phyloP scores from a whole-genome alignment of 805 yeast genomes.

The Hanseniaspora taiwanica region DNA sequence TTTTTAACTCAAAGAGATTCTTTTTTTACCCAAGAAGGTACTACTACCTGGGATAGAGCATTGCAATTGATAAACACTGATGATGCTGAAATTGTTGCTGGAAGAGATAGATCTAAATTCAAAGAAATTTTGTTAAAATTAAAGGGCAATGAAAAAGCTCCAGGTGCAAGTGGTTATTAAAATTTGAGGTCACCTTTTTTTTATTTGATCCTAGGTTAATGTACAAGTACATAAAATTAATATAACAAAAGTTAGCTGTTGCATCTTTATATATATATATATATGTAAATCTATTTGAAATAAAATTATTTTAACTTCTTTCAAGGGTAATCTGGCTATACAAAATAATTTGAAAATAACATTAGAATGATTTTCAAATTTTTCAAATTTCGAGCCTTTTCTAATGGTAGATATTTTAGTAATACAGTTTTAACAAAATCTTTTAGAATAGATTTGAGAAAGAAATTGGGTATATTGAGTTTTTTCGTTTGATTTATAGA shows the following conservation, averaged over 20 bases:
- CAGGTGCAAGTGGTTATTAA: conserved; percentile 61
- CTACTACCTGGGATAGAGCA: conserved; percentile 70
- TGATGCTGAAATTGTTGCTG: conserved; percentile 32
- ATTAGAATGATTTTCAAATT: background rate
- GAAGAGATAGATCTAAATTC: conserved; percentile 58
- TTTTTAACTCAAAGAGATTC: conserved; percentile 65
- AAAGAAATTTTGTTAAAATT: conserved; percentile 49
- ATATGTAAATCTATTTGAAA: too few relatives aligned
- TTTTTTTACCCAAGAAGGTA: conserved; percentile 62
- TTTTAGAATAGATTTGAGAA: background rate
- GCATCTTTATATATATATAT: background rate
- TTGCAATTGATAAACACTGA: conserved; percentile 30
- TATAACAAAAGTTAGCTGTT: background rate
- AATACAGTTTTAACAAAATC: background rate
- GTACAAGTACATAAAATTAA: too few relatives aligned
- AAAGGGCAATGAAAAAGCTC: conserved; percentile 58
- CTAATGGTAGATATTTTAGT: background rate
- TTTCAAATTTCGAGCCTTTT: background rate
- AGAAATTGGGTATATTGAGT: background rate
- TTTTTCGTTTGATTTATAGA: background rate
- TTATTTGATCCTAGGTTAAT: too few relatives aligned
- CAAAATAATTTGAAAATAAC: background rate
- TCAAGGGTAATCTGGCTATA: too few relatives aligned
- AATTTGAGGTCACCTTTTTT: too few relatives aligned
- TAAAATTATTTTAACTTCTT: too few relatives aligned